Conservation (phyloP, 176 grass and related monocot genomes). For the Coix lacrymajobi region DNA sequence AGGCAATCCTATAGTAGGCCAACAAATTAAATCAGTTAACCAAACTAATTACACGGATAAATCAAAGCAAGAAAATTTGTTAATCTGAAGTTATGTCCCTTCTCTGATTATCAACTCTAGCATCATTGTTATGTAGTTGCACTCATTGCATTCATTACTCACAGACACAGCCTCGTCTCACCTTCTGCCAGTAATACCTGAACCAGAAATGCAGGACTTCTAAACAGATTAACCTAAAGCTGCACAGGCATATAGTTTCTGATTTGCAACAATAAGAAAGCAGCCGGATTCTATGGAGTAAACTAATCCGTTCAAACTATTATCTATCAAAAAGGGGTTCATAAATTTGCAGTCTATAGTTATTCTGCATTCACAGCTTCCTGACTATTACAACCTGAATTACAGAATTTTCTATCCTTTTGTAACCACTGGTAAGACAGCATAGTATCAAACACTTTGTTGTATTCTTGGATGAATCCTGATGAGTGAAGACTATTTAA, state of each 20-base stretch:
- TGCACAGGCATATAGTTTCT: not conserved
- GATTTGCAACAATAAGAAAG: constrained; percentile 14
- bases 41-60: not conserved
- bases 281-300: not conserved
- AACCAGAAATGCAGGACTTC: not conserved
- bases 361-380: constrained; percentile 27
- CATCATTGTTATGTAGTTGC: not conserved
- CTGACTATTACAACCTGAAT: constrained; percentile 10
- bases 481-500: constrained; percentile 25
- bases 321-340: not conserved
- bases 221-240: not conserved
- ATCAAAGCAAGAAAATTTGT: not conserved
- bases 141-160: not conserved
- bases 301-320: not conserved
- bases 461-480: constrained; percentile 42
- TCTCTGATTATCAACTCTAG: not conserved
- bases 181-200: constrained; percentile 5
- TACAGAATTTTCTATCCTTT: constrained; percentile 31
- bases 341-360: not conserved
- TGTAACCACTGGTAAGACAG: constrained; percentile 36
- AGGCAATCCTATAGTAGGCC: not conserved
- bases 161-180: not conserved
- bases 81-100: not conserved
- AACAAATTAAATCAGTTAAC: not conserved
- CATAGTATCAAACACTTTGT: constrained; percentile 43